These are phyloP conservation scores for Starmerella cellae DNA, from an alignment of 805 yeast species.

Conservation along the genomic window DNA sequence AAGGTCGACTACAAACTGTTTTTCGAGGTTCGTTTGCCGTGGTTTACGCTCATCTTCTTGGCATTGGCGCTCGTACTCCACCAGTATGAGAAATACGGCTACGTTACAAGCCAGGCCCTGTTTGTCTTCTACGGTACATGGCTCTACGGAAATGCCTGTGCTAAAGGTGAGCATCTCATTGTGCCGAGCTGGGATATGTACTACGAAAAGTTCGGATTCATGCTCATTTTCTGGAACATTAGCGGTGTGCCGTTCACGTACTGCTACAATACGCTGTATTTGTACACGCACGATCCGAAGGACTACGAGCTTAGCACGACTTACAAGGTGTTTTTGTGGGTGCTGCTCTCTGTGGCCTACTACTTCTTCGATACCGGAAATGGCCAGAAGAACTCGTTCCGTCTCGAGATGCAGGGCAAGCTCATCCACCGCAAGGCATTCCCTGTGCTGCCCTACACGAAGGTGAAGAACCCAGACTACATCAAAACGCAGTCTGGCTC, in stretches of 20 bases:
- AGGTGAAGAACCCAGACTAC: constrained; percentile 69
- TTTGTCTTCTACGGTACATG: constrained; percentile 75
- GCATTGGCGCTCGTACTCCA: constrained; percentile 59
- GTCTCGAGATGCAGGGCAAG: constrained; percentile 66
- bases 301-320: constrained; percentile 62
- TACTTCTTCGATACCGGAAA: constrained; percentile 90
- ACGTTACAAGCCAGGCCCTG: constrained; percentile 59
- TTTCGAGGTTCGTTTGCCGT: constrained; percentile 92
- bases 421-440: constrained; percentile 64
- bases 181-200: constrained; percentile 99
- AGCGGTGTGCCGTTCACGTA: constrained; percentile 98
- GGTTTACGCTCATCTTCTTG: constrained; percentile 79
- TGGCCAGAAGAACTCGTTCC: constrained; percentile 88
- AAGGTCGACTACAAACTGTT: constrained; percentile 90
- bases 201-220: constrained; percentile 97
- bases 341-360: constrained; percentile 53
- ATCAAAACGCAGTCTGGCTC: constrained; percentile 79
- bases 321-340: constrained; percentile 47
- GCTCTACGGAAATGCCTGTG: constrained; percentile 91
- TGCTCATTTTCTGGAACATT: constrained; percentile 96
- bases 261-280: constrained; percentile 79
- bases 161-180: constrained; percentile 94
- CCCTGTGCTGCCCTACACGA: constrained; percentile 83
- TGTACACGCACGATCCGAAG: constrained; percentile 68
- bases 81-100: constrained; percentile 74